Conservation (phyloP, 2,329 filamentous ascomycete genomes). For the Microdochium trichocladiopsis region DNA sequence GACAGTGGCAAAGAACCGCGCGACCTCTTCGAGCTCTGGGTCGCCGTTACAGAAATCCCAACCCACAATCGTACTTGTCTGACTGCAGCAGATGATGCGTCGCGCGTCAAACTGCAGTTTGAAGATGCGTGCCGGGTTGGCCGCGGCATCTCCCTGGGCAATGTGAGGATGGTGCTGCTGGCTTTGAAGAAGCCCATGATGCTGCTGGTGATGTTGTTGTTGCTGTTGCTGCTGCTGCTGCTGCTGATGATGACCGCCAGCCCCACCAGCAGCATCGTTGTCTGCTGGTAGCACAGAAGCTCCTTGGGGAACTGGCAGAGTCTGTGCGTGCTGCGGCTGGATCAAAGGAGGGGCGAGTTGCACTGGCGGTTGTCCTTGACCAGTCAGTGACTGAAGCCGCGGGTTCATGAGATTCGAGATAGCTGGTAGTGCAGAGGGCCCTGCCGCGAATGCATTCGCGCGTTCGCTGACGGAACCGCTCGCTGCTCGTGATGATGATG, state of each 20-base stretch:
- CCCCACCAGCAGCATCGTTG: conserved; percentile 3
- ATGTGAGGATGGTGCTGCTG: conserved; percentile 36
- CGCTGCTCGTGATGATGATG: neutral
- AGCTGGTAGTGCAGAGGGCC: neutral
- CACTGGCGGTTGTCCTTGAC: neutral
- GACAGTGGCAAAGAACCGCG: conserved; percentile 66
- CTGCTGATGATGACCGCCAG: conserved; percentile 5
- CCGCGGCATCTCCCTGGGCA: conserved; percentile 28
- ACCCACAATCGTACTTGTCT: conserved; percentile 85
- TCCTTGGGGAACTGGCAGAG: neutral
- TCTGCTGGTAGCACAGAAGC: neutral
- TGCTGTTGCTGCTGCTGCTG: conserved; percentile 2
- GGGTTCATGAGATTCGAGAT: neutral
- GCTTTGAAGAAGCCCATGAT: neutral
- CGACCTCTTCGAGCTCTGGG: conserved; percentile 68
- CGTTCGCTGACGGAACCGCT: neutral
- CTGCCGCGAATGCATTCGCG: neutral
- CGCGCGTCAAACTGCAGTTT: conserved; percentile 95
- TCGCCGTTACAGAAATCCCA: conserved; percentile 97
- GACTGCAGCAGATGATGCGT: conserved; percentile 89
- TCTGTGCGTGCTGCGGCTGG: neutral
- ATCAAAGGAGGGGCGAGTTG: neutral
- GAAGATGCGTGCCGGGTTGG: conserved; percentile 64
- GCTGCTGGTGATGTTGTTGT: conserved; percentile 6
- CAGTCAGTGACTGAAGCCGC: neutral